These are phyloP conservation scores for Mycena maculata DNA, from an alignment of 768 basidiomycete genomes.

Conservation along the genomic window DNA sequence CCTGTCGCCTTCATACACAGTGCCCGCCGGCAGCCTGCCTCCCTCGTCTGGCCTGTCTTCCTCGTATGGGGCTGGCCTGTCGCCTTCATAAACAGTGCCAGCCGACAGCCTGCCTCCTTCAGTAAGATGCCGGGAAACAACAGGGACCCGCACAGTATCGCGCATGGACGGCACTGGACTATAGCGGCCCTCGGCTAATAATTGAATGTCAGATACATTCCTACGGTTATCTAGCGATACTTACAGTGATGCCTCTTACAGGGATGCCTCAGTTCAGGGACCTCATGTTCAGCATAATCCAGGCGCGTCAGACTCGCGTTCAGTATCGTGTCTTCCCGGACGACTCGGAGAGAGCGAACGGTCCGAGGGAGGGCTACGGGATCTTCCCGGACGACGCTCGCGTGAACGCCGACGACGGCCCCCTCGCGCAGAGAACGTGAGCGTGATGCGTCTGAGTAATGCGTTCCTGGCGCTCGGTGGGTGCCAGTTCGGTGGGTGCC, in stretches of 20 bases:
- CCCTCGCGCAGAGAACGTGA: background rate
- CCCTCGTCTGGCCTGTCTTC: no score
- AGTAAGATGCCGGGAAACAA: no score
- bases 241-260: constrained; percentile 16
- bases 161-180: background rate
- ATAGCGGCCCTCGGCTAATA: background rate
- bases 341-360: background rate
- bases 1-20: no score
- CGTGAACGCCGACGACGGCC: no score
- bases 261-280: background rate
- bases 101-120: no score
- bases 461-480: background rate
- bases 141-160: no score
- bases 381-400: background rate
- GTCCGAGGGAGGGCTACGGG: background rate
- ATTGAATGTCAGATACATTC: background rate
- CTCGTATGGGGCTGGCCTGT: constrained; percentile 8
- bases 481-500: no score
- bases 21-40: no score
- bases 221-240: background rate
- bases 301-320: background rate
- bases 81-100: background rate
- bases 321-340: background rate
- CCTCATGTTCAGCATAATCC: background rate
- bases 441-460: background rate